Base-by-base conservation (phyloP, 202 grass and related monocot species). In the Schoenoplectus triqueter region DNA sequence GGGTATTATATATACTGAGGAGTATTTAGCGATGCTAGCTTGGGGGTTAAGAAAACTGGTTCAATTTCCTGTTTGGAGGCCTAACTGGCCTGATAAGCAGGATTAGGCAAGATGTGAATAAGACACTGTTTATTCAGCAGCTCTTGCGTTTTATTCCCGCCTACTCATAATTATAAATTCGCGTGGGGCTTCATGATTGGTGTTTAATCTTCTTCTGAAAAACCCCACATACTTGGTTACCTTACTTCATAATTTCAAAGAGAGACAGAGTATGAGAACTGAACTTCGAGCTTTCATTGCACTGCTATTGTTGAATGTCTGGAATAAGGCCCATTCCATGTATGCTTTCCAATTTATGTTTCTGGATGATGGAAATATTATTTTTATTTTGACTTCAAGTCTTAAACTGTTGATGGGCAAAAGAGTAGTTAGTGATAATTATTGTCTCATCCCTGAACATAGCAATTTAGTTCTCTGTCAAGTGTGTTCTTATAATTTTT, bases 191-290 rank as follows among this genome's bases (percentile, higher is more conserved):
- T 76, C 0, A 10, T 54, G 50, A 42, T 41, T 59, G 15, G 11
- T 57, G 54, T 22, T 21, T 51, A 74, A 22, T 54, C 0, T 51
- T 51, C 18, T 51, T 22, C 71, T 52, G 17, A 49, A 7, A 22
- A 51, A 52, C 0, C 6, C 71, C 47, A 49, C 47, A 17, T 0
- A 9, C 13, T 52, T 49, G 69, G 7, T 21, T 73, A 46, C 51
- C 21, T 67, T 73, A 21, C 2, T 1, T 50, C 7, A 51, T 51
- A 11, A 67, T 67, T 67, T 77, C 10, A 50, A 21, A 40, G 31
- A 59, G 52, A 59, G 59, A 6, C 15, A 39, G 73, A 57, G 73
- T 15, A 78, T 57, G 51, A 78, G 51, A 78, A 59, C 22, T 60
- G 10, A 22, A 60, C 19, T 57, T 15, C 21, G 47, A 77, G 22